phyloP scores from a whole-genome alignment of 2,329 filamentous ascomycete genomes.

The Gaeumannomyces tritici region DNA sequence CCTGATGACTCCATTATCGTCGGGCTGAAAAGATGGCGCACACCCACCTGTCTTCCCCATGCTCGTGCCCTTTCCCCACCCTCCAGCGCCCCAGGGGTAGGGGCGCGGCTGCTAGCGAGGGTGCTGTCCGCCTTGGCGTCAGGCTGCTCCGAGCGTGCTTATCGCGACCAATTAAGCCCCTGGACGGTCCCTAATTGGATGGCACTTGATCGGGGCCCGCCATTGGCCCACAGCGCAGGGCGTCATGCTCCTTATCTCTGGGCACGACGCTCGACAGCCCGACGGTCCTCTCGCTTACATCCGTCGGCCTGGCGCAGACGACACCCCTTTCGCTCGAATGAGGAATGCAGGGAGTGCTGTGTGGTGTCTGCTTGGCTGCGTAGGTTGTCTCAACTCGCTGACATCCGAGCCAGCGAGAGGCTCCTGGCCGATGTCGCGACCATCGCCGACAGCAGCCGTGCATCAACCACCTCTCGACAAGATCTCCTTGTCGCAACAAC shows the following conservation, averaged over 20 bases:
- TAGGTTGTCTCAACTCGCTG: too few species aligned
- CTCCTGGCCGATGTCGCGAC: too few species aligned
- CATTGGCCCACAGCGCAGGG: neutral
- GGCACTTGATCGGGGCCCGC: neutral
- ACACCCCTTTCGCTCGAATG: neutral
- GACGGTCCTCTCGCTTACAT: neutral
- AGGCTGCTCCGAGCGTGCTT: neutral
- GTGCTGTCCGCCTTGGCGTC: neutral
- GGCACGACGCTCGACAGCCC: neutral
- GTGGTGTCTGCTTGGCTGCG: neutral
- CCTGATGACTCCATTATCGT: neutral
- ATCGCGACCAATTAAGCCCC: neutral
- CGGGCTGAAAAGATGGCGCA: neutral
- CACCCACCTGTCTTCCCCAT: neutral
- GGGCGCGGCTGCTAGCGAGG: neutral
- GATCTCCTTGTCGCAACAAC: too few species aligned
- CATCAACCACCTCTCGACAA: too few species aligned
- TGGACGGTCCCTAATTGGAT: neutral
- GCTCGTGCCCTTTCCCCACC: too few species aligned
- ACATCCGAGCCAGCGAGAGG: too few species aligned
- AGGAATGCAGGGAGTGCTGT: neutral
- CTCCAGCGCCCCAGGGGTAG: neutral
- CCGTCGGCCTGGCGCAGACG: neutral
- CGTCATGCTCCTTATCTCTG: neutral
- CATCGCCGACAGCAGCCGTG: too few species aligned